Base-by-base conservation (phyloP, 306 rosid genomes). In the Alnus rubra region DNA sequence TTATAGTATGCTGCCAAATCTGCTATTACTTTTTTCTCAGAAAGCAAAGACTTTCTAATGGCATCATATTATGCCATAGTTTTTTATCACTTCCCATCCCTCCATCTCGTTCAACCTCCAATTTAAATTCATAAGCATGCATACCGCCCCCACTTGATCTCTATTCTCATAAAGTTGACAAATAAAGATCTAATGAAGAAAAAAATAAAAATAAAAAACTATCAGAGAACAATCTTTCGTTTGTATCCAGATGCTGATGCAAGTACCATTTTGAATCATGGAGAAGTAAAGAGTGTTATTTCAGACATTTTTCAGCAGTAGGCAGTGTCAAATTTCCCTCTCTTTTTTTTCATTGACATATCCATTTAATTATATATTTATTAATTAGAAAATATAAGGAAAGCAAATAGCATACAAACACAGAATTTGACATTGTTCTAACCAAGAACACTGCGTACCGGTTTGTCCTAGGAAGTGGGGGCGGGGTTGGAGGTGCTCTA, bases 381-480 rank as follows among this genome's bases (percentile, higher is more conserved):
- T 3, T 35, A 14, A 15, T 64, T 33, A 12, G 44, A 15, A 4
- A 37, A 64, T 15, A 35, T 0, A 35, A 4, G 70, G 2, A 33
- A 62, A 49, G 55, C 71, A 71, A 71, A 11, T 28, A 35, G 76
- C 76, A 15, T 48, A 50, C 15, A 37, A 60, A 50, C 9, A 73
- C 3, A 11, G 10, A 49, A 44, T 48, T 19, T 68, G n/a, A 18
- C 50, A 39, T 42, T 67, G 15, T 42, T n/a, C 9, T 33, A 75
- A 55, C 77, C 58, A 76, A 47, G 74, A 81, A 78, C 76, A 63
- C 11, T 55, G 77, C 82, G 78, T 69, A 91, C 99, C 98, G 89
- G 83, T 87, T 88, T 68, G 80, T 80, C 86, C 97, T 88, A 55
- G 76, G 48, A 10, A 86, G 74, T 14, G 81, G 73, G 45, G 81